These are phyloP conservation scores for Aspergillus neoniger DNA, from an alignment of 2,329 filamentous ascomycete species.

Conservation along the genomic window DNA sequence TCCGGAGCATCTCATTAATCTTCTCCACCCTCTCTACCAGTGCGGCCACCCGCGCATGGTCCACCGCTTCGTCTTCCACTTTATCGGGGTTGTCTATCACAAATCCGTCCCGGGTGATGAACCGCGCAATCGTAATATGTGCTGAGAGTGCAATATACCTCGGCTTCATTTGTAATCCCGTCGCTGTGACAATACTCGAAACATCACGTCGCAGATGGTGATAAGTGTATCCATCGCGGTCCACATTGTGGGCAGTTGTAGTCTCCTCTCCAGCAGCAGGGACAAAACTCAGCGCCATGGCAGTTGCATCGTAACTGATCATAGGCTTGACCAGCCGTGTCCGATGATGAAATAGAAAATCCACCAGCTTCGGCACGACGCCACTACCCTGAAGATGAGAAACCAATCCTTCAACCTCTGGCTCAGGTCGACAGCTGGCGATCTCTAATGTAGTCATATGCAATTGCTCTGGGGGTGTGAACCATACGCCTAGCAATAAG, in stretches of 20 bases:
- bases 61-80: conserved; percentile 35
- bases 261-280: conserved; percentile 68
- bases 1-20: conserved; percentile 74
- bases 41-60: conserved; percentile 58
- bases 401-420: conserved; percentile 67
- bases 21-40: conserved; percentile 72
- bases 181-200: conserved; percentile 61
- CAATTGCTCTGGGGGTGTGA: conserved; percentile 76
- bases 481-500: conserved; percentile 67
- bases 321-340: conserved; percentile 78
- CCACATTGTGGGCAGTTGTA: neutral
- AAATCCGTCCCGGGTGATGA: conserved; percentile 67
- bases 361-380: conserved; percentile 60
- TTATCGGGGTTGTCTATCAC: conserved; percentile 33
- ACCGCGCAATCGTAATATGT: conserved; percentile 84
- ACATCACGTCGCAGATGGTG: conserved; percentile 85
- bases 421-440: conserved; percentile 72
- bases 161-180: conserved; percentile 70
- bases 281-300: conserved; percentile 82
- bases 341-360: conserved; percentile 67
- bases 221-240: conserved; percentile 74
- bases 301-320: conserved; percentile 81
- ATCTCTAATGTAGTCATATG: conserved; percentile 87
- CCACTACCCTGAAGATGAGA: conserved; percentile 55
- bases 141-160: conserved; percentile 87